These are phyloP conservation scores for barley (Hordeum vulgare) DNA, from an alignment of 176 grass and related monocot genomes.

Conservation along the genomic window DNA sequence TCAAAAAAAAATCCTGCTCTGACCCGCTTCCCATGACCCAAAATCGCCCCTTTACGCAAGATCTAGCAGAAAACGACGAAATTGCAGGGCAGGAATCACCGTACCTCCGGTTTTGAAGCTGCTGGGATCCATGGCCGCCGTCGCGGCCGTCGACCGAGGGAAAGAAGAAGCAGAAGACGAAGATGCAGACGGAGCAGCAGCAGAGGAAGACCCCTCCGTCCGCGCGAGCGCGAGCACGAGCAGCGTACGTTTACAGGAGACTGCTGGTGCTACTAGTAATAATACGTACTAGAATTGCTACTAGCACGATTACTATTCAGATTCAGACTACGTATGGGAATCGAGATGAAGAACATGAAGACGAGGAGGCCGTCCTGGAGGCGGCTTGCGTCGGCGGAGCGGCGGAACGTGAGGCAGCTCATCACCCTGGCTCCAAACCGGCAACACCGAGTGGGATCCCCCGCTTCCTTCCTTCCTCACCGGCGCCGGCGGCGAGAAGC, in stretches of 20 bases:
- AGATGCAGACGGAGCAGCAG: background rate
- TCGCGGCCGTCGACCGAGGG: background rate
- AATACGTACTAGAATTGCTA: constrained; percentile 12
- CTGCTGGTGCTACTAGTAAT: constrained; percentile 1
- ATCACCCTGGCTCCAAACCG: constrained; percentile 58
- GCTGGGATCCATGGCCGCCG: constrained; percentile 33
- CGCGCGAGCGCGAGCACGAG: background rate
- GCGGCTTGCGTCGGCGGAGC: constrained; percentile 39
- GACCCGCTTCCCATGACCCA: background rate
- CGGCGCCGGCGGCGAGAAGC: background rate
- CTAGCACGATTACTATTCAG: background rate
- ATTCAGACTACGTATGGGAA: constrained; percentile 41
- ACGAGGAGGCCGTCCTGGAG: constrained; percentile 64
- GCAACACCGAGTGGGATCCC: constrained; percentile 10
- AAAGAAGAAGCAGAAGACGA: background rate
- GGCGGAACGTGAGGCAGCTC: constrained; percentile 44
- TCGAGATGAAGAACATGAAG: constrained; percentile 58
- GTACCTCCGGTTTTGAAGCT: constrained; percentile 56
- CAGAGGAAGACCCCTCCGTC: background rate
- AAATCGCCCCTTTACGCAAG: background rate
- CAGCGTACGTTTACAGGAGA: constrained; percentile 24
- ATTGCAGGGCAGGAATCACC: background rate
- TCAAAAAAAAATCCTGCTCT: background rate
- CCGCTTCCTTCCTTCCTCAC: background rate
- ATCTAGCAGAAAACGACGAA: background rate